Evolutionary conservation across 371 early-diverging fungal genomes (phyloP).

Genomic region (Funneliformis caledonium): DNA sequence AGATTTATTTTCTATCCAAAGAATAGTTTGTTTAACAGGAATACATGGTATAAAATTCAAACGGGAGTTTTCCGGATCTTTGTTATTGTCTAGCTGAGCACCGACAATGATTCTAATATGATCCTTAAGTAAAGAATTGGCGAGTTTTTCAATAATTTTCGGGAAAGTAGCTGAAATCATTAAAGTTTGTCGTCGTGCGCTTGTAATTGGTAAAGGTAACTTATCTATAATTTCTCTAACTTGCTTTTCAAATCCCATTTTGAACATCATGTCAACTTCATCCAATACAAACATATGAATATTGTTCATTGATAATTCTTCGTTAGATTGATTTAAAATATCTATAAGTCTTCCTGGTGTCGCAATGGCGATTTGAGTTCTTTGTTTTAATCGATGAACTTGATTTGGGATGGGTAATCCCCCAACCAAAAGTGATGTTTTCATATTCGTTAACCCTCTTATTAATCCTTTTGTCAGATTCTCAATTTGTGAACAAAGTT

Average conservation of each 20-base stretch:
- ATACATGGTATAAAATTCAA: conserved; percentile 44
- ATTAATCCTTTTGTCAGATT: conserved; percentile 51
- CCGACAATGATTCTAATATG: conserved; percentile 46
- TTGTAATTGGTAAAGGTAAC: conserved; percentile 48
- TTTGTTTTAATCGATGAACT: conserved; percentile 57
- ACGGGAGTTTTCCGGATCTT: neutral
- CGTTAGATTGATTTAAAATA: conserved; percentile 50
- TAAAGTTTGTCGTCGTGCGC: conserved; percentile 50
- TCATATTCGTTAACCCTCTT: conserved; percentile 55
- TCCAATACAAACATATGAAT: conserved; percentile 63
- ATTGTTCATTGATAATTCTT: conserved; percentile 52
- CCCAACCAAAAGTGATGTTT: conserved; percentile 61
- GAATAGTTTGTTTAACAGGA: conserved; percentile 61
- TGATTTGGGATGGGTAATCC: conserved; percentile 61
- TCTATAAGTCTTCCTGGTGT: conserved; percentile 66
- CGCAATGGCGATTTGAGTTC: conserved; percentile 62
- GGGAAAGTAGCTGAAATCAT: conserved; percentile 60
- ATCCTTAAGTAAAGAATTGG: conserved; percentile 41
- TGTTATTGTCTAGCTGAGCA: conserved; percentile 2
- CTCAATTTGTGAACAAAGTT: conserved; percentile 61
- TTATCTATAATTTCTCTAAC: conserved; percentile 54
- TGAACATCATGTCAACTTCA: conserved; percentile 66
- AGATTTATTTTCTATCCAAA: conserved; percentile 68
- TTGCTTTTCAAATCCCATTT: conserved; percentile 58
- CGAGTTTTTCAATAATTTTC: conserved; percentile 43